These are phyloP conservation scores for Tetrastigma voinierianum DNA, from an alignment of 164 flowering plant genomes.

Conservation along the genomic window DNA sequence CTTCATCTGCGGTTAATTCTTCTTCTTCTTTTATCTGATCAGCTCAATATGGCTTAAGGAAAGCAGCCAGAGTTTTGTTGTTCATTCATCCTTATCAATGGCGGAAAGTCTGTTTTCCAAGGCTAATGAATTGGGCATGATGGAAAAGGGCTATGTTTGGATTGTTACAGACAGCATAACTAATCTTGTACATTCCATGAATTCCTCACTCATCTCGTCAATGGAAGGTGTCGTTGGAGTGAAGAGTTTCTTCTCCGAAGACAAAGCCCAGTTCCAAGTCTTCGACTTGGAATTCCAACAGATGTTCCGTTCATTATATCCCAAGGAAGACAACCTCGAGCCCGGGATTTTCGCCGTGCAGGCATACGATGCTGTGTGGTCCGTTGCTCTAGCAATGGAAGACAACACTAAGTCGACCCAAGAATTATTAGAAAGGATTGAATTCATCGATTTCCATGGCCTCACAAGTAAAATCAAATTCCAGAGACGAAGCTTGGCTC, in stretches of 20 bases:
- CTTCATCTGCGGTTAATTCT: conserved; percentile 2
- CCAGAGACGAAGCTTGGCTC: no score
- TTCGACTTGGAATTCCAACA: conserved; percentile 16
- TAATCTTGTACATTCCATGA: conserved; percentile 11
- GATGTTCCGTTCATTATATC: conserved; percentile 12
- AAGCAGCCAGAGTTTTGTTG: conserved; percentile 26
- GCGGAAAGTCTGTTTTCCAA: conserved; percentile 13
- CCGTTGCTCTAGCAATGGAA: conserved; percentile 17
- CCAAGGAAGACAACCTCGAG: conserved; percentile 10
- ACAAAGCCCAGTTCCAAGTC: neutral
- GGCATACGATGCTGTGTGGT: conserved; percentile 31
- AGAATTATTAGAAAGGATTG: conserved; percentile 9
- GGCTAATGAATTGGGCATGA: conserved; percentile 28
- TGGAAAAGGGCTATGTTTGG: conserved; percentile 30
- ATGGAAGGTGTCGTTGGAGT: conserved; percentile 40
- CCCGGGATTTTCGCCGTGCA: conserved; percentile 23
- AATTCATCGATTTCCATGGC: conserved; percentile 13
- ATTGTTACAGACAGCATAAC: conserved; percentile 15
- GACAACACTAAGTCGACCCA: neutral
- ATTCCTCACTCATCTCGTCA: conserved; percentile 11
- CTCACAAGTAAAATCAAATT: neutral
- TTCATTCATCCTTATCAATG: conserved; percentile 19
- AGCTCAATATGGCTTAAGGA: conserved; percentile 16
- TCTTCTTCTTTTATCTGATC: conserved; percentile 3
- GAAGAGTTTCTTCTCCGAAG: conserved; percentile 8